Conservation (phyloP, 2,329 filamentous ascomycete species). For the Epichloe festucae region DNA sequence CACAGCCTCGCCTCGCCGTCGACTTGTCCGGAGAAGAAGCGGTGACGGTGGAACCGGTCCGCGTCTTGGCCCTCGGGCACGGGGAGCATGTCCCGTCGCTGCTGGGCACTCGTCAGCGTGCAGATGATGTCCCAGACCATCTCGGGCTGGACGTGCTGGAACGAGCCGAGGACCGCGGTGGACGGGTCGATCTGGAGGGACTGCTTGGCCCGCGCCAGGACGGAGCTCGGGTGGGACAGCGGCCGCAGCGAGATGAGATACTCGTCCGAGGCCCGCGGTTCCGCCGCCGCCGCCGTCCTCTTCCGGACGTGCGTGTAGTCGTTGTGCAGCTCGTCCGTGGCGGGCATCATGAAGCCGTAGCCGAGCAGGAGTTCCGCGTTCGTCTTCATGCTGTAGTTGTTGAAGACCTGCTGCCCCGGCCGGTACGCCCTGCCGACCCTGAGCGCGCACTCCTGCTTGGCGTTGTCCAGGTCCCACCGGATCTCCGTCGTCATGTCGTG, state of each 20-base stretch:
- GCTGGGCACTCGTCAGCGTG: conserved; percentile 23
- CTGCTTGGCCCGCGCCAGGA: conserved; percentile 30
- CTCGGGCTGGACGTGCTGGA: conserved; percentile 38
- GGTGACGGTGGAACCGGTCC: conserved; percentile 13
- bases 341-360: conserved; percentile 47
- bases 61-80: conserved; percentile 9
- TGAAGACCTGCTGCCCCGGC: conserved; percentile 45
- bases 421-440: conserved; percentile 27
- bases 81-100: conserved; percentile 15
- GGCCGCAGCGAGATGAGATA: conserved; percentile 42
- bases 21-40: conserved; percentile 20
- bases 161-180: conserved; percentile 21
- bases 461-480: conserved; percentile 41
- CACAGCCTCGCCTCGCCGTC: conserved; percentile 14
- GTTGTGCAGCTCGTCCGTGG: conserved; percentile 37
- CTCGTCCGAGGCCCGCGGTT: conserved; percentile 20
- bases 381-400: conserved; percentile 63
- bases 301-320: conserved; percentile 47
- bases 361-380: conserved; percentile 57
- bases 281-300: conserved; percentile 17
- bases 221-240: conserved; percentile 32
- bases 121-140: conserved; percentile 38
- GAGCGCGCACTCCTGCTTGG: conserved; percentile 27
- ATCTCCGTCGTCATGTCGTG: conserved; percentile 49
- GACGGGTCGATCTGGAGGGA: conserved; percentile 16